Evolutionary conservation across 768 basidiomycete genomes (phyloP), one percentile per base, ranked within the genome.

Genomic region (Lactarius evosmus): DNA sequence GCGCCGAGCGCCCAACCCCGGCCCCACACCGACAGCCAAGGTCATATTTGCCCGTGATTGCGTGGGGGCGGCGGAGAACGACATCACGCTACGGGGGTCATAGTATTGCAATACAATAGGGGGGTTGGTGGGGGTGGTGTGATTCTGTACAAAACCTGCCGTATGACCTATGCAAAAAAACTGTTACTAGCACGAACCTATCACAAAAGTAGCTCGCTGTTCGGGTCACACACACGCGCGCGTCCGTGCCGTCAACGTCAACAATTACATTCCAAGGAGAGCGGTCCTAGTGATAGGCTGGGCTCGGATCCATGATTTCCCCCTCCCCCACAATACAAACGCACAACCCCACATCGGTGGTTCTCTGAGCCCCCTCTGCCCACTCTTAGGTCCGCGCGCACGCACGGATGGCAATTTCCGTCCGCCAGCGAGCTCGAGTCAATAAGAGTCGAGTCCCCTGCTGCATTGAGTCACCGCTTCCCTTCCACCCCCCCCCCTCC

Each of bases 181-280:
- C n/a, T n/a, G 32, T 19, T 29, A 32, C 16, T 4, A 30, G 14
- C 19, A 17, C 52, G 9, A 17, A 19, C 55, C 25, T 56, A 44
- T 44, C 56, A 46, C 30, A 58, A 46, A 58, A 58, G 56, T 58
- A 40, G 56, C 41, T 57, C 56, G 19, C 19, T 32, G 29, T 44
- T 30, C 44, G 27, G 16, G 27, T 36, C 17, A 25, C n/a, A n/a
- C n/a, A n/a, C n/a, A n/a, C n/a, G n/a, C 25, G 8, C 9, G 2
- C 27, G 17, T 1, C 2, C 4, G 2, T 19, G 29, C 29, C 25
- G 17, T 57, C 11, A 41, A 40, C 41, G 27, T 7, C 33, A 58
- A n/a, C n/a, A n/a, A n/a, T n/a, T n/a, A n/a, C n/a, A n/a, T n/a
- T n/a, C n/a, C 56, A 33, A 22, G 29, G 38, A 57, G 8, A 44